Evolutionary conservation across 2,329 filamentous ascomycete genomes (phyloP).

Genomic region (Fusarium euwallaceae): DNA sequence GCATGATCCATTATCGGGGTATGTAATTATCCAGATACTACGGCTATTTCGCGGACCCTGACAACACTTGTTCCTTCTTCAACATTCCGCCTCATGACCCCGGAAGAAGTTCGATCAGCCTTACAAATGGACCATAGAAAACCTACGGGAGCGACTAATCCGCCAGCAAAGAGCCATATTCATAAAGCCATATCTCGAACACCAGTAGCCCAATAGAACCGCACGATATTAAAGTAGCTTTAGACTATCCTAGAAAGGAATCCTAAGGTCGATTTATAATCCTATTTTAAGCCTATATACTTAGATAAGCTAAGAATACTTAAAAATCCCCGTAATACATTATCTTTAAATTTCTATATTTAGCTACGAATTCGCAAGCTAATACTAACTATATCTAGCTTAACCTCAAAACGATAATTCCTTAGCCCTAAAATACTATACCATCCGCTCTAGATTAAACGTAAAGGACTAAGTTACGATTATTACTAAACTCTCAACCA

Average conservation of each 20-base stretch:
- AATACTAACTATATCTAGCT: neutral
- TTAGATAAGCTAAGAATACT: neutral
- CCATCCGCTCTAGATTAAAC: slow-evolving; percentile 12
- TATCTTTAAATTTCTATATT: neutral
- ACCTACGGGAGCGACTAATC: neutral
- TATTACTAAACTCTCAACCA: slow-evolving; percentile 12
- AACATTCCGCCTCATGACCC: neutral
- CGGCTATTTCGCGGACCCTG: too few species aligned
- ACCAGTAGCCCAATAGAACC: neutral
- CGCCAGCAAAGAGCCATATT: neutral
- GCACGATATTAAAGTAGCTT: neutral
- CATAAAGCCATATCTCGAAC: neutral
- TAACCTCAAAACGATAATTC: neutral
- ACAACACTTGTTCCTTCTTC: neutral
- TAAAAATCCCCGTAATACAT: neutral
- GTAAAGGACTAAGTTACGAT: slow-evolving; percentile 5
- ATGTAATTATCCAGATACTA: too few species aligned
- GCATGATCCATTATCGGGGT: too few species aligned
- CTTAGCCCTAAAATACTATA: slow-evolving; percentile 2
- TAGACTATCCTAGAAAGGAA: neutral
- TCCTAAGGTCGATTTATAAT: neutral
- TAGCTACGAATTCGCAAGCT: neutral
- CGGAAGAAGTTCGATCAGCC: neutral
- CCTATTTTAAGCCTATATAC: neutral
- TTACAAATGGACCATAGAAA: neutral